Conservation (phyloP, 306 rosid genomes). For the Glycine latifolia region DNA sequence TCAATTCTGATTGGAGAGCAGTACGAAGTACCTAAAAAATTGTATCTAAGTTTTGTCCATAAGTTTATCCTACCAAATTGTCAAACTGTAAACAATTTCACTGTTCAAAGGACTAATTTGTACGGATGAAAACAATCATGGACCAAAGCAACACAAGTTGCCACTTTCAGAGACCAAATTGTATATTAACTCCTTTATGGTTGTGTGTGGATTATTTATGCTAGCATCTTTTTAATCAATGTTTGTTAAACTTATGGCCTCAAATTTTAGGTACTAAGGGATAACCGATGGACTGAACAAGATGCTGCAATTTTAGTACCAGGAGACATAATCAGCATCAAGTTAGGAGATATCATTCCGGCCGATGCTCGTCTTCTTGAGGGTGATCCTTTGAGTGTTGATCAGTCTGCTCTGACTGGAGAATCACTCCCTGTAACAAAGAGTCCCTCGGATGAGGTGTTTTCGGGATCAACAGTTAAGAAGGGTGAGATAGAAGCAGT, state of each 20-base stretch:
- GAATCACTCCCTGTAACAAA: conserved; percentile 95
- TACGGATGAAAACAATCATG: no score
- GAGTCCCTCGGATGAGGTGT: conserved; percentile 82
- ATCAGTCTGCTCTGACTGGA: conserved; percentile 96
- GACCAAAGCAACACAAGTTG: no score
- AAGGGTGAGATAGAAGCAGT: conserved; percentile 97
- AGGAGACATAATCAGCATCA: conserved; percentile 91
- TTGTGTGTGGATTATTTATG: no score
- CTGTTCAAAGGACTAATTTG: no score
- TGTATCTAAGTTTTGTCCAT: no score
- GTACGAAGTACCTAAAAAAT: no score
- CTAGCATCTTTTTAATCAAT: no score
- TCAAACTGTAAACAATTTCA: no score
- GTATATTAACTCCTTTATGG: no score
- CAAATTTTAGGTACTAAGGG: conserved; percentile 74
- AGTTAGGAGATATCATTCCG: conserved; percentile 89
- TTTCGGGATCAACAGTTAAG: conserved; percentile 94
- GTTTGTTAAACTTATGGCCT: not conserved
- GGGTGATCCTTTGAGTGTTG: conserved; percentile 92
- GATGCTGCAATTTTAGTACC: conserved; percentile 94
- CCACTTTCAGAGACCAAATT: no score
- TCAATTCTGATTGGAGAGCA: no score
- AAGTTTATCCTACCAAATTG: no score
- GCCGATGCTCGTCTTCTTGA: conserved; percentile 99
- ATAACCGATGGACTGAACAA: conserved; percentile 87